These are phyloP conservation scores for Alternaria sp. DNA, from an alignment of 2,329 filamentous ascomycete genomes.

Conservation along the genomic window DNA sequence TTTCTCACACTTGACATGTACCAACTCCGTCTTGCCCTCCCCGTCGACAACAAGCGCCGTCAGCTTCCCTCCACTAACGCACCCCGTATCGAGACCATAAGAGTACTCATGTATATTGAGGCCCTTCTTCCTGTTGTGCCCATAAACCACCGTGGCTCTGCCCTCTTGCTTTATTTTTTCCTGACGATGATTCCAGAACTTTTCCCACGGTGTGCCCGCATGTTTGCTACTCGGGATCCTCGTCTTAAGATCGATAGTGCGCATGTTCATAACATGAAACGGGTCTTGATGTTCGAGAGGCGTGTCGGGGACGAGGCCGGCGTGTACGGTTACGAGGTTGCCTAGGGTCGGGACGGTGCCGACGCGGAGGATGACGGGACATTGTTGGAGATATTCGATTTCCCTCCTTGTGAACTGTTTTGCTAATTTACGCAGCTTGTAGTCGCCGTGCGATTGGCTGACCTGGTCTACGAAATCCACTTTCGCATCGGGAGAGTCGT, in stretches of 20 bases:
- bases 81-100: slow-evolving; percentile 86
- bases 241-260: slow-evolving; percentile 72
- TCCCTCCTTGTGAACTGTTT: slow-evolving; percentile 67
- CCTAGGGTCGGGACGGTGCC: slow-evolving; percentile 69
- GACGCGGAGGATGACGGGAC: slow-evolving; percentile 80
- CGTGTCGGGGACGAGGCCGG: slow-evolving; percentile 80
- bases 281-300: slow-evolving; percentile 76
- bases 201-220: slow-evolving; percentile 71
- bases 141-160: slow-evolving; percentile 70
- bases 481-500: slow-evolving; percentile 44
- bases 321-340: slow-evolving; percentile 81
- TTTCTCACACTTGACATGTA: slow-evolving; percentile 53
- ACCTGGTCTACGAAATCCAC: slow-evolving; percentile 42
- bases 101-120: slow-evolving; percentile 74
- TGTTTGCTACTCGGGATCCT: slow-evolving; percentile 63
- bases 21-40: slow-evolving; percentile 44
- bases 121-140: slow-evolving; percentile 78
- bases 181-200: slow-evolving; percentile 61
- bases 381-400: slow-evolving; percentile 71
- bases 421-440: slow-evolving; percentile 61
- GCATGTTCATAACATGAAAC: slow-evolving; percentile 90
- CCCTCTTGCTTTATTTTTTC: slow-evolving; percentile 42
- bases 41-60: slow-evolving; percentile 79
- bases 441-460: slow-evolving; percentile 44
- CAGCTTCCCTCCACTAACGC: slow-evolving; percentile 76